These are phyloP conservation scores for Papiliotrema terrestris DNA, from an alignment of 1,284 basidiomycete species.

Conservation along the genomic window DNA sequence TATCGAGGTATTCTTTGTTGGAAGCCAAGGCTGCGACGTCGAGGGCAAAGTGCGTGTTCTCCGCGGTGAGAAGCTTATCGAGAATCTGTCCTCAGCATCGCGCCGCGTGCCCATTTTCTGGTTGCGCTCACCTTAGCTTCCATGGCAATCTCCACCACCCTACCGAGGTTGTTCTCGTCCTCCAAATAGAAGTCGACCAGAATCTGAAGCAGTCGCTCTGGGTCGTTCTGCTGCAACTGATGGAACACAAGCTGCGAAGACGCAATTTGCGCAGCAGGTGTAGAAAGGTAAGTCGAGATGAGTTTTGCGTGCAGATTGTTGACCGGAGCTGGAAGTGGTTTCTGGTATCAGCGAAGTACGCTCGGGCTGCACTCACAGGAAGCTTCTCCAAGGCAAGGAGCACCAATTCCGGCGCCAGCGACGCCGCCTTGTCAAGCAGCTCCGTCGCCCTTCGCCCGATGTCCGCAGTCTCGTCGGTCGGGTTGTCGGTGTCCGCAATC, in stretches of 20 bases:
- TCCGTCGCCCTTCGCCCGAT: conserved; percentile 73
- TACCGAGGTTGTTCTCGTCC: conserved; percentile 86
- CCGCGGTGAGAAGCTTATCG: conserved; percentile 79
- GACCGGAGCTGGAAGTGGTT: conserved; percentile 83
- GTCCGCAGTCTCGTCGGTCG: conserved; percentile 66
- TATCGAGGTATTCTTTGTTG: conserved; percentile 85
- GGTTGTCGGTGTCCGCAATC: conserved; percentile 53
- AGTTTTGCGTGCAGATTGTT: conserved; percentile 81
- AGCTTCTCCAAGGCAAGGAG: conserved; percentile 90
- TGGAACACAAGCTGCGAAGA: conserved; percentile 96
- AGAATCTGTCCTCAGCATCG: conserved; percentile 63
- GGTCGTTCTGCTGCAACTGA: conserved; percentile 88
- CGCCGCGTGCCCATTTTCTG: background rate
- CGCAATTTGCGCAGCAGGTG: conserved; percentile 65
- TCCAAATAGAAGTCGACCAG: conserved; percentile 90
- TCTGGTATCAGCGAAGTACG: conserved; percentile 53
- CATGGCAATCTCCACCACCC: conserved; percentile 91
- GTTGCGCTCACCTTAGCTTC: conserved; percentile 71
- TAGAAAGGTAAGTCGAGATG: conserved; percentile 75
- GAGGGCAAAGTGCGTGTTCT: conserved; percentile 80
- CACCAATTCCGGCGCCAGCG: conserved; percentile 82
- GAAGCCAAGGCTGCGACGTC: conserved; percentile 93
- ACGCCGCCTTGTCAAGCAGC: conserved; percentile 83
- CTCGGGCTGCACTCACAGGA: conserved; percentile 57
- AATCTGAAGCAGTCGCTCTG: conserved; percentile 75